Percentiles rank a stretch among this genome's conserved stretches.
phyloP scores from a whole-genome alignment of 2,329 filamentous ascomycete genomes.

The Penicillium hordei region DNA sequence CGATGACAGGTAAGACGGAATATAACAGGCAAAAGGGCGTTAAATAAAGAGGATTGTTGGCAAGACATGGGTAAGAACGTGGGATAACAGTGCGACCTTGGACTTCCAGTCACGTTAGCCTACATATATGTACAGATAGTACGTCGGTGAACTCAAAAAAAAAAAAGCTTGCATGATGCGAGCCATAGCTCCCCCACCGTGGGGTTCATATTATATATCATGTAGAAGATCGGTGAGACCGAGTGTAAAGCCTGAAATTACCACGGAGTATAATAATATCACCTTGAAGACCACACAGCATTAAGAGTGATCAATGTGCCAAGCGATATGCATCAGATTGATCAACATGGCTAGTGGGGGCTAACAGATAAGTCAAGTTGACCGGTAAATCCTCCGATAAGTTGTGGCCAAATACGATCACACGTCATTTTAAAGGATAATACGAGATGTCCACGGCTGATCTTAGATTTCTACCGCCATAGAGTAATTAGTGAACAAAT shows the following conservation, averaged over 20 bases:
- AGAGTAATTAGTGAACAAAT: background rate
- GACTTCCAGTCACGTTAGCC: background rate
- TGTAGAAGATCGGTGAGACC: constrained; percentile 5
- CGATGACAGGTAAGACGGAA: background rate
- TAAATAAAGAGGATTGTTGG: background rate
- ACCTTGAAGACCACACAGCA: background rate
- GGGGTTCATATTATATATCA: background rate
- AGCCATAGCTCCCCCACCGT: background rate
- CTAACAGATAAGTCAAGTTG: constrained; percentile 12
- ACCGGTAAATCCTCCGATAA: constrained; percentile 21
- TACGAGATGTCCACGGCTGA: background rate
- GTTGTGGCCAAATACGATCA: background rate
- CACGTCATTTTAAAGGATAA: background rate
- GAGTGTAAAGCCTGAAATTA: background rate
- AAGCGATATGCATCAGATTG: constrained; percentile 27
- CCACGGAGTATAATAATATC: background rate
- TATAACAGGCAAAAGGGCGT: background rate
- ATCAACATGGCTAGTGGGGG: constrained; percentile 20
- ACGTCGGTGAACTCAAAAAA: background rate
- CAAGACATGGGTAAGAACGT: background rate
- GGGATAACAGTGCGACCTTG: background rate
- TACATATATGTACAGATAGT: background rate
- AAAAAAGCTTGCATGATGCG: constrained; percentile 7
- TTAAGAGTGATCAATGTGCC: constrained; percentile 14
- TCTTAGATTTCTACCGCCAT: background rate